Percentiles rank a stretch among this genome's conserved stretches.
These are phyloP conservation scores for Penicillium canariense DNA, from an alignment of 495 filamentous ascomycete species.

Conservation along the genomic window DNA sequence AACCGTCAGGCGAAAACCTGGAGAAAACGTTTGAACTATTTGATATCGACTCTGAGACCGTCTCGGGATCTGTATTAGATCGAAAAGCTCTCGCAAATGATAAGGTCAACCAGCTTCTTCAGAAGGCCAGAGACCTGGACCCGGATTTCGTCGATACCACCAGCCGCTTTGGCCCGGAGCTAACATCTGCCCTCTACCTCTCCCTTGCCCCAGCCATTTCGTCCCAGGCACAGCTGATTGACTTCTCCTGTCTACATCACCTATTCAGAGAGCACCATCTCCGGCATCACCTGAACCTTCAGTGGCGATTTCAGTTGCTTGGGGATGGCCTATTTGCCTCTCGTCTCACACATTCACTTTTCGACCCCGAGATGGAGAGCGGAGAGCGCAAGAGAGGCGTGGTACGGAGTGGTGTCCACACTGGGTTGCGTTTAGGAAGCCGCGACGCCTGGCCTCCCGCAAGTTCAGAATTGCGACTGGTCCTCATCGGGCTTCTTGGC, in stretches of 20 bases:
- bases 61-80: conserved; percentile 27
- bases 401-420: conserved; percentile 64
- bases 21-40: conserved; percentile 36
- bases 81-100: conserved; percentile 27
- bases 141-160: conserved; percentile 5
- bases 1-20: conserved; percentile 5
- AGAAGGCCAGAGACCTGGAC: conserved; percentile 13
- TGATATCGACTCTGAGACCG: conserved; percentile 35
- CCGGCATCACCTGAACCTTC: conserved; percentile 70
- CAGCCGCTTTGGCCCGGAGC: conserved; percentile 60
- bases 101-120: conserved; percentile 29
- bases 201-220: conserved; percentile 73
- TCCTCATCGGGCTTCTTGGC: conserved; percentile 79
- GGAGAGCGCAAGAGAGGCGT: conserved; percentile 70
- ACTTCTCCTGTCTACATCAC: conserved; percentile 71
- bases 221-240: conserved; percentile 72
- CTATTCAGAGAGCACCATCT: conserved; percentile 75
- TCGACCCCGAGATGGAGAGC: conserved; percentile 78
- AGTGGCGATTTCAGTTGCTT: conserved; percentile 77
- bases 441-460: conserved; percentile 87
- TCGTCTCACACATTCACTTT: conserved; percentile 77
- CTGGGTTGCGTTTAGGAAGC: conserved; percentile 76
- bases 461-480: conserved; percentile 84
- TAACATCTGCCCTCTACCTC: conserved; percentile 66
- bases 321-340: conserved; percentile 80